Base-by-base conservation (phyloP, 495 filamentous ascomycete species). In the Aspergillus mulundensis region DNA sequence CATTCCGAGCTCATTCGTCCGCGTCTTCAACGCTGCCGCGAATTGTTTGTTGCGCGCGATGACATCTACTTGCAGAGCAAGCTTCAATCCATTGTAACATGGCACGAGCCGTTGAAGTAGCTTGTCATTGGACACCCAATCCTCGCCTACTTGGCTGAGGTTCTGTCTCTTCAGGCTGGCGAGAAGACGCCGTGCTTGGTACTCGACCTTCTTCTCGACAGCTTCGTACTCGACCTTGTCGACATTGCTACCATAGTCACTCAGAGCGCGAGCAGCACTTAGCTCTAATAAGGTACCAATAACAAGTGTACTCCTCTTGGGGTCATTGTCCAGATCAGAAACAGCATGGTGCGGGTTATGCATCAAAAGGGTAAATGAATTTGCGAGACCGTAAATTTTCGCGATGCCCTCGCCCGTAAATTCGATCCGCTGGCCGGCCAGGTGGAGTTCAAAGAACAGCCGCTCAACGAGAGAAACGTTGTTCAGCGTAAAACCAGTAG, bases 401-500 rank as follows among this genome's bases (percentile, higher is more conserved):
- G 62, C 70, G 45, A 70, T 47, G 6, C 36, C 63, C 8, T 66
- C 59, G 15, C 65, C 73, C 65, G 72, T 63, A 65, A 74, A 85
- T 12, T 71, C 71, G 3, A 54, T 70, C 2, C 56, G 50, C 52
- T 76, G 61, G 14, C 81, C 84, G 36, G 66, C 69, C 20, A 67
- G 34, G 66, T 85, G 82, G 38, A 86, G 58, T 51, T 60, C 64
- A 32, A 69, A 72, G 64, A 87, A 74, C n/a, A 84, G 42, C 52
- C 76, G 63, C 51, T 68, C 61, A 46, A 79, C 73, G 44, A 77
- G 53, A 40, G 66, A 67, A 40, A 65, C 56, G 6, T 66, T 41
- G 24, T 74, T 68, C 21, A 88, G 71, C 11, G 54, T 58, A 59
- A 87, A 75, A 0, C 75, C 75, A 3, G 86, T 88, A 50, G 58